Conservation (phyloP, 83 land plant genomes). For the Picea engelmannii region DNA sequence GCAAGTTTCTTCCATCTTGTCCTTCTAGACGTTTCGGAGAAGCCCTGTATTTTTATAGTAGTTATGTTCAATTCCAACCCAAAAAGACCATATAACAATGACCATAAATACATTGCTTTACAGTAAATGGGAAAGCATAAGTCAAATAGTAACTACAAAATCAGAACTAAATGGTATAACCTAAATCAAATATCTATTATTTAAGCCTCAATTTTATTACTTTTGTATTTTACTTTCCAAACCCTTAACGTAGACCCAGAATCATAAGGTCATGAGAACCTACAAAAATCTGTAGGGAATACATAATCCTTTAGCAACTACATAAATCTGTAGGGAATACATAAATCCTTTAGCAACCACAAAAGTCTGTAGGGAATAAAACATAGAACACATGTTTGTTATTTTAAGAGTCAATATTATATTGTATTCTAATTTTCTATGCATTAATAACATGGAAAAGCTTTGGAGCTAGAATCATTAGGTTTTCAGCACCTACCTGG, state of each 20-base stretch:
- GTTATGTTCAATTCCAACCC: background rate
- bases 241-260: no score
- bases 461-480: background rate
- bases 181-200: no score
- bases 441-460: no score
- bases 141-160: no score
- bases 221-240: no score
- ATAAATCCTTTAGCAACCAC: background rate
- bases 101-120: background rate
- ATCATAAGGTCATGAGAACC: no score
- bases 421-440: no score
- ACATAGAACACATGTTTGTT: background rate
- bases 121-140: background rate
- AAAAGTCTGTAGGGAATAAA: background rate
- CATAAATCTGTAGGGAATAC: background rate
- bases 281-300: no score
- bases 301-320: no score
- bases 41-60: conserved; percentile 32
- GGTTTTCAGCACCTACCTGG: background rate
- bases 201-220: no score
- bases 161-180: no score
- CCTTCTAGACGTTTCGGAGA: conserved; percentile 73
- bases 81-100: background rate
- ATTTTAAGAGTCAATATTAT: no score
- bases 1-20: conserved; percentile 59